Evolutionary conservation across 345 rosid species (phyloP).

Genomic region (Moricandia arvensis): DNA sequence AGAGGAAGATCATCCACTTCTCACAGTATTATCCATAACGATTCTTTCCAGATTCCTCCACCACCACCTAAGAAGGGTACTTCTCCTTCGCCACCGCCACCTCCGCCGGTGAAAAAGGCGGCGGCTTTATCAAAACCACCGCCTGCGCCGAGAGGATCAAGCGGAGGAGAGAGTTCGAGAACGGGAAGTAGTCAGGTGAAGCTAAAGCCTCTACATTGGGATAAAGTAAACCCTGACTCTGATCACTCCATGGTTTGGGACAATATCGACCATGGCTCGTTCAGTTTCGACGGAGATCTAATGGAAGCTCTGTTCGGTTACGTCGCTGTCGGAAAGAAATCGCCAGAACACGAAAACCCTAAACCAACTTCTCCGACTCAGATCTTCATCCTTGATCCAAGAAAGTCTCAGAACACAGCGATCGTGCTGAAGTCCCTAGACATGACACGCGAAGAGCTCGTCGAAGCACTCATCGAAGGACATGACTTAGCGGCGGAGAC

Average conservation of each 20-base stretch:
- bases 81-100: conserved; percentile 42
- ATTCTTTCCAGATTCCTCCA: conserved; percentile 30
- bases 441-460: conserved; percentile 56
- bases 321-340: conserved; percentile 53
- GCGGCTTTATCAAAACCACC: conserved; percentile 45
- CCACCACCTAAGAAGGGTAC: conserved; percentile 26
- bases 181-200: conserved; percentile 58
- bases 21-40: conserved; percentile 36
- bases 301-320: conserved; percentile 94
- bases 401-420: conserved; percentile 79
- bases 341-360: conserved; percentile 31
- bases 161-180: conserved; percentile 17
- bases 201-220: conserved; percentile 95
- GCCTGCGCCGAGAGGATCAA: conserved; percentile 36
- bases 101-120: conserved; percentile 42
- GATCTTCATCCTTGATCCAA: conserved; percentile 60
- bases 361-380: conserved; percentile 38
- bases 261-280: conserved; percentile 73
- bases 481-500: conserved; percentile 56
- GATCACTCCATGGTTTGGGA: conserved; percentile 96
- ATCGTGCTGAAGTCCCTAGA: conserved; percentile 70
- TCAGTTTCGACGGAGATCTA: conserved; percentile 77
- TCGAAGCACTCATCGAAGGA: conserved; percentile 54
- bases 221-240: conserved; percentile 57
- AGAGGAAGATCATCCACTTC: conserved; percentile 62